These are phyloP conservation scores for Kondoa malvinella DNA, from an alignment of 768 basidiomycete genomes.

Conservation along the genomic window DNA sequence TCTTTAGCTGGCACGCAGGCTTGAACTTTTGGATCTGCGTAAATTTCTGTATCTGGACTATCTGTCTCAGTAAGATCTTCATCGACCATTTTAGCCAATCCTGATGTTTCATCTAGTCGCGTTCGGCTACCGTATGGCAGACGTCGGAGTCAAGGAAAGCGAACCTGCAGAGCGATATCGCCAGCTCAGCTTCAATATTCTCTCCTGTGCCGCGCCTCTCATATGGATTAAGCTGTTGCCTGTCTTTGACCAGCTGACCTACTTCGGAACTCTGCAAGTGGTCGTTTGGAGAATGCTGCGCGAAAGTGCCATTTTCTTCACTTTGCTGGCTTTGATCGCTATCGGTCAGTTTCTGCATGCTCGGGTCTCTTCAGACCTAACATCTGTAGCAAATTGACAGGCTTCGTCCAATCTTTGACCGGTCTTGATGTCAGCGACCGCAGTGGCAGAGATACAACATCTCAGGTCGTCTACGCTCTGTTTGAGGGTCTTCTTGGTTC, in stretches of 20 bases:
- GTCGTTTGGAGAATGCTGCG: slow-evolving; percentile 15
- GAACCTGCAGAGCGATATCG: slow-evolving; percentile 15
- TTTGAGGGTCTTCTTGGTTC: slow-evolving; percentile 34
- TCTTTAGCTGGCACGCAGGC: slow-evolving; percentile 16
- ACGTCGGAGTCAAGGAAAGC: slow-evolving; percentile 13
- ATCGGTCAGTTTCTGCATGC: slow-evolving; percentile 28
- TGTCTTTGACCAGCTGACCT: slow-evolving; percentile 24
- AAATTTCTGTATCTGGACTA: slow-evolving; percentile 23
- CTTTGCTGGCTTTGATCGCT: slow-evolving; percentile 29
- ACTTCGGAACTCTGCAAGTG: slow-evolving; percentile 14
- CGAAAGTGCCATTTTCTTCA: slow-evolving; percentile 31
- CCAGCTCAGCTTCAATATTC: slow-evolving; percentile 21
- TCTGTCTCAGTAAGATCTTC: slow-evolving; percentile 18
- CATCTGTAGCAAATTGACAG: slow-evolving; percentile 22
- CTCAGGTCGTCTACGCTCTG: slow-evolving; percentile 30
- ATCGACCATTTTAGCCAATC: neutral
- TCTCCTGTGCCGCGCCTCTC: slow-evolving; percentile 21
- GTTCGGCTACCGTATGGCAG: slow-evolving; percentile 21
- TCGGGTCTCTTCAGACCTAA: neutral
- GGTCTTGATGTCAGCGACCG: slow-evolving; percentile 25
- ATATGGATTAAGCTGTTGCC: slow-evolving; percentile 27
- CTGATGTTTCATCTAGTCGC: neutral
- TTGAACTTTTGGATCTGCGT: slow-evolving; percentile 24
- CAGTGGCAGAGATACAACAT: slow-evolving; percentile 7
- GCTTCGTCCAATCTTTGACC: slow-evolving; percentile 34